Conservation (phyloP, 805 yeast species). For the Wickerhamiella slavikovae region DNA sequence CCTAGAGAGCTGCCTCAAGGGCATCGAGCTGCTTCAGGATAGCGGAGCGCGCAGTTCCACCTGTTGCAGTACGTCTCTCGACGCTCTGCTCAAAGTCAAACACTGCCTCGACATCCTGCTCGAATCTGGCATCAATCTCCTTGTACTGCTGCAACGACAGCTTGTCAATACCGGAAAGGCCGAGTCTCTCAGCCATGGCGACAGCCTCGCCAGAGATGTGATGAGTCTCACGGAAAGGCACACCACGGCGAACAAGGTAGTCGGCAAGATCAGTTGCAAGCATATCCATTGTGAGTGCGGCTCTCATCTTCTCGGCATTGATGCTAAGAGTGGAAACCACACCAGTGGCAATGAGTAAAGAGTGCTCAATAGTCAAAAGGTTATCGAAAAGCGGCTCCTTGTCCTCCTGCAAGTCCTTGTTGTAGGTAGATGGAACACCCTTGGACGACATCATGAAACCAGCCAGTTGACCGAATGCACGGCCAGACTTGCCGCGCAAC, state of each 20-base stretch:
- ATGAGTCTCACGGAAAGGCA: conserved; percentile 97
- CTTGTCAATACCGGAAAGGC: conserved; percentile 69
- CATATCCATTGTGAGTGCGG: conserved; percentile 95
- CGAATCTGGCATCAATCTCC: conserved; percentile 61
- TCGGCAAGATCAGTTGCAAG: conserved; percentile 97
- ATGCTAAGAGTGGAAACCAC: conserved; percentile 74
- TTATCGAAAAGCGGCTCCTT: conserved; percentile 96
- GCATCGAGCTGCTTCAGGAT: conserved; percentile 48
- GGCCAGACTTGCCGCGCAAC: conserved; percentile 90
- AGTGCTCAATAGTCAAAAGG: conserved; percentile 78
- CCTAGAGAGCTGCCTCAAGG: conserved; percentile 5
- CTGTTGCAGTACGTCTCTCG: conserved; percentile 89
- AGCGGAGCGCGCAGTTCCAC: conserved; percentile 90
- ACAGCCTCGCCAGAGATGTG: conserved; percentile 98
- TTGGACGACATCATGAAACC: conserved; percentile 94
- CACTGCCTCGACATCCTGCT: conserved; percentile 58
- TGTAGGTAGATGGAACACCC: conserved; percentile 94
- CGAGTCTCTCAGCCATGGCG: conserved; percentile 61
- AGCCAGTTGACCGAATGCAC: conserved; percentile 85
- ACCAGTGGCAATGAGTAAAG: conserved; percentile 86
- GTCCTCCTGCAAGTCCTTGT: conserved; percentile 98
- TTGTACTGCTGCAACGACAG: conserved; percentile 60
- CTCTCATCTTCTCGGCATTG: conserved; percentile 55
- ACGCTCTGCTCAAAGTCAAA: conserved; percentile 86
- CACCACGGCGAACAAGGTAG: conserved; percentile 91